Base-by-base conservation (phyloP, 2,329 filamentous ascomycete genomes). In the Fusarium hostae region DNA sequence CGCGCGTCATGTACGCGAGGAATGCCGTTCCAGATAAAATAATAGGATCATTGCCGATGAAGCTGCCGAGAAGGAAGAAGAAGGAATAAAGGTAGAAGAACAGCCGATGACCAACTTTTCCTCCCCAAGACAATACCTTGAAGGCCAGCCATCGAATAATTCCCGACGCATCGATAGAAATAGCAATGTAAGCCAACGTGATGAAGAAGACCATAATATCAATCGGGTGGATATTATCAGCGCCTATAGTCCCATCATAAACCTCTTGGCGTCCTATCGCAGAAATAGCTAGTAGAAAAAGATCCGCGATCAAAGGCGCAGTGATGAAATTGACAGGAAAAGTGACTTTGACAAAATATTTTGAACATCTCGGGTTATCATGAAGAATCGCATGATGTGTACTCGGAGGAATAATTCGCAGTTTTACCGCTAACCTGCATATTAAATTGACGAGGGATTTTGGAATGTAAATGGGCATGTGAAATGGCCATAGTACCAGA, bases 181-280 rank as follows among this genome's bases (percentile, higher is more conserved):
- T 92, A 50, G 92, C 91, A 65, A 94, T 93, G 74, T 94, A 94
- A 5, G 92, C 91, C 45, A 93, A 78, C 0, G 90, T 92, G 45
- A 94, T 83, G 81, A 94, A 94, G 81, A 94, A 94, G 20, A 85
- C 81, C 90, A 94, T 92, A 67, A 93, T 93, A 66, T 94, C 91
- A 71, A 92, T 86, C 1, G 91, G 91, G 4, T 84, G 84, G 72
- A 94, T 94, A 75, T 89, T 84, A 73, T 92, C 82, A 2, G 89
- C 84, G 1, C 91, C 91, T 11, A 92, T 79, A 0, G 89, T 93
- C 4, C 91, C 92, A 74, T 88, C 91, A n/a, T 87, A 83, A 1
- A 94, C 90, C 79, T 94, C 92, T 61, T 86, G 71, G 26, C 86
- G 82, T 3, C 90, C 90, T 75, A 94, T 94, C 9, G 91, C 91